These are phyloP conservation scores for Aurantiochytrium sp. DNA, from an alignment of 108 stramenopile genomes.

Conservation along the genomic window DNA sequence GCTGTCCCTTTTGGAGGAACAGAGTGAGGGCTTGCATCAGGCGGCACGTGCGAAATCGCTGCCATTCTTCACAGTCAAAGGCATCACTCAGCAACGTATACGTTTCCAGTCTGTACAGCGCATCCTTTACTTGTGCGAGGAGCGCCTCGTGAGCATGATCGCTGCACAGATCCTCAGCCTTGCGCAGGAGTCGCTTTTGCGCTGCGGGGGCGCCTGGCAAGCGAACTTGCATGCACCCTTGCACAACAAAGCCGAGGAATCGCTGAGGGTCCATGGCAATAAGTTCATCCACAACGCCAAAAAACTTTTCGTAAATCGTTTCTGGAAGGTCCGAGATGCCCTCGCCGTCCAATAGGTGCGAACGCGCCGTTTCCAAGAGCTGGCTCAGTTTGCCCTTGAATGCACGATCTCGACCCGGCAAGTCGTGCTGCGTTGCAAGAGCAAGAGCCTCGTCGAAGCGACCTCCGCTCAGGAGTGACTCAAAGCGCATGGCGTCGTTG, in stretches of 20 bases:
- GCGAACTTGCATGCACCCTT: background rate
- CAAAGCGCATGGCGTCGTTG: background rate
- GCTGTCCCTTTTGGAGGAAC: background rate
- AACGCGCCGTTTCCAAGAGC: background rate
- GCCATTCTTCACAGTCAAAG: background rate
- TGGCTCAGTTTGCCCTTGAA: background rate
- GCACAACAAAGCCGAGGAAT: background rate
- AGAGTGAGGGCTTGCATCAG: background rate
- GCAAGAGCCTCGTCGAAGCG: background rate
- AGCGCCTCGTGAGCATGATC: background rate
- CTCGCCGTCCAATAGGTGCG: background rate
- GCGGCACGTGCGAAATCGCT: background rate
- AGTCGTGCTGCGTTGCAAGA: background rate
- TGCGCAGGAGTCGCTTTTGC: background rate
- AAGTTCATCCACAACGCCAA: background rate
- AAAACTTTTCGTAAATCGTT: background rate
- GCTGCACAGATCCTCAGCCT: background rate
- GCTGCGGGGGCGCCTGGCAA: background rate
- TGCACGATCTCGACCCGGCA: background rate
- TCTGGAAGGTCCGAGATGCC: background rate
- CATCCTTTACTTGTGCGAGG: background rate
- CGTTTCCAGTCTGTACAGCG: background rate
- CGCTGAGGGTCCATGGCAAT: background rate
- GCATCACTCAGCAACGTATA: background rate
- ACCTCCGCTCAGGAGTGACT: background rate